A percentile compares a stretch with the other conserved stretches of the same genome.
Conservation (phyloP, 106 monocot genomes). For the Amphibolis antarctica region DNA sequence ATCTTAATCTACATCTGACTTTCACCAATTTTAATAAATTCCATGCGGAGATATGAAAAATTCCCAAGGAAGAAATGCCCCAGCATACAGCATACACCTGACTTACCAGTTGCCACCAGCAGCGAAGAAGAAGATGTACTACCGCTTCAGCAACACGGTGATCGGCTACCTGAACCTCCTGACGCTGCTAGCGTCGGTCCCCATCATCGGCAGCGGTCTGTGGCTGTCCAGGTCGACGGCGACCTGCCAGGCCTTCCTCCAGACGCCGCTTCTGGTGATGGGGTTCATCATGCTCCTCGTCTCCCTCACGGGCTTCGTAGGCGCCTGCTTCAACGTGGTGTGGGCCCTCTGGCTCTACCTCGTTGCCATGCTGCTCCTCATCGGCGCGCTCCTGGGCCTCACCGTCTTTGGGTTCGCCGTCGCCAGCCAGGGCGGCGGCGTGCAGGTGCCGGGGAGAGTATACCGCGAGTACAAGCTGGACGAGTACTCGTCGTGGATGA, state of each 20-base stretch:
- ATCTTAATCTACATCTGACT: too few relatives aligned
- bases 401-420: constrained; percentile 80
- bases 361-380: constrained; percentile 61
- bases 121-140: constrained; percentile 11
- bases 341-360: constrained; percentile 91
- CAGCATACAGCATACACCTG: too few relatives aligned
- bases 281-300: constrained; percentile 87
- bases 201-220: constrained; percentile 73
- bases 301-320: constrained; percentile 74
- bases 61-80: too few relatives aligned
- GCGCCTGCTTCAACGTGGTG: constrained; percentile 68
- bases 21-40: too few relatives aligned
- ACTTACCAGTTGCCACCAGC: background rate
- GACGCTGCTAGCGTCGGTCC: constrained; percentile 67
- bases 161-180: constrained; percentile 87
- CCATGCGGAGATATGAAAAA: too few relatives aligned
- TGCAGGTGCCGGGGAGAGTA: constrained; percentile 39
- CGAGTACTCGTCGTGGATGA: constrained; percentile 73
- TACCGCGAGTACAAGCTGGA: constrained; percentile 61
- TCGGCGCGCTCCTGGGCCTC: constrained; percentile 41
- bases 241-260: constrained; percentile 62
- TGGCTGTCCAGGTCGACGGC: constrained; percentile 50
- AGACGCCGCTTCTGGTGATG: constrained; percentile 65
- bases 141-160: constrained; percentile 73
- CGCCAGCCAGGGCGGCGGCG: constrained; percentile 57